Base-by-base conservation (phyloP, 1,139 yeast species). In the Candida gigantensis region DNA sequence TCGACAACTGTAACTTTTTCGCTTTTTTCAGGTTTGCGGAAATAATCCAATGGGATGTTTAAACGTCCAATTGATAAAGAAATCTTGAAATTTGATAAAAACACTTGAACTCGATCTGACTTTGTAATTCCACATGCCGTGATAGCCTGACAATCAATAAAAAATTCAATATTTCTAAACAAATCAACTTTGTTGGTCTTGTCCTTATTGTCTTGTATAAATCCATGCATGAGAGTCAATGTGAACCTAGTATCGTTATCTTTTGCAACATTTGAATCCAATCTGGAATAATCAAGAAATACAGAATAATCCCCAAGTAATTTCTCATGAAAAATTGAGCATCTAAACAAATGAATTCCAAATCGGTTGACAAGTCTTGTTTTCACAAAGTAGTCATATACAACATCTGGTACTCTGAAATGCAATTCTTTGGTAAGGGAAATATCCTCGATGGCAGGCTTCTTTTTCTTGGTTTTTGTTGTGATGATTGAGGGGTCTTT, bases 101-200 rank as follows among this genome's bases (percentile, higher is more conserved):
- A 23, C 12, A 53, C 28, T 6, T 30, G 18, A 12, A 51, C 41
- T 11, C 39, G 41, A 10, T 38, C 39, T 6, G 42, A 45, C 14
- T 25, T 16, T 1, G 47, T 43, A 3, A 44, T 35, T 3, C 48
- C 40, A 40, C 66, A 62, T 14, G 52, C 46, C 13, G 60, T 40
- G 3, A 55, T 47, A 8, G 60, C 50, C 35, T 59, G 60, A 40
- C 58, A 59, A 13, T 46, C 43, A 12, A 67, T 39, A 6, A 46
- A 45, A 14, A 67, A 39, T 40, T 65, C 72, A 12, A 63, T 41
- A 40, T 59, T 66, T 39, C 70, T 50, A 44, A 64, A 60, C 47
- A 58, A 21, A 47, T 44, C 28, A 11, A 36, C 32, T 24, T 36
- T 36, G 12, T 49, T 42, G 13, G 49, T 47, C 15, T 43, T 39